A percentile compares a stretch with the other conserved stretches of the same genome.
Conservation (phyloP, 345 rosid genomes). For the Hypericum androsaemum region DNA sequence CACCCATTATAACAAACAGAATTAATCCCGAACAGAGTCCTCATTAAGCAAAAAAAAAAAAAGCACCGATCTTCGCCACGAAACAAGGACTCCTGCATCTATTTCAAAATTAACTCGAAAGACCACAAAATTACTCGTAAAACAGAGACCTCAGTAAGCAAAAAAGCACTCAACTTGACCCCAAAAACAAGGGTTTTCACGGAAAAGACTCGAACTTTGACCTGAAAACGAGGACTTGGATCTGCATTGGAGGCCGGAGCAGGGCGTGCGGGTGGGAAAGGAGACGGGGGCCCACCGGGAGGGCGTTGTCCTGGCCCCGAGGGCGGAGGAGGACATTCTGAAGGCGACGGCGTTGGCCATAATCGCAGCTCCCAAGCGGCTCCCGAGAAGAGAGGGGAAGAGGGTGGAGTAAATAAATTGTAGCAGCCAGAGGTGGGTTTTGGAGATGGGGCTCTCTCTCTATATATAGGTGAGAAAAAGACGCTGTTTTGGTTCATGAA, state of each 20-base stretch:
- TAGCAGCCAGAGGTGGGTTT: constrained; percentile 36
- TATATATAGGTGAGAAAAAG: too few species aligned
- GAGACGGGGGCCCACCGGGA: constrained; percentile 22
- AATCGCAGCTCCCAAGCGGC: constrained; percentile 8
- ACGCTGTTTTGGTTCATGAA: too few species aligned
- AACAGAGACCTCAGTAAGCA: background rate
- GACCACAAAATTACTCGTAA: too few species aligned
- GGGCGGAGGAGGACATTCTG: constrained; percentile 22
- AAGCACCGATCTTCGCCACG: too few species aligned
- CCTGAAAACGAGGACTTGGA: constrained; percentile 45
- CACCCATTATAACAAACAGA: background rate
- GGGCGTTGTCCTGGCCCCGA: constrained; percentile 19
- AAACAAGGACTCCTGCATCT: too few species aligned
- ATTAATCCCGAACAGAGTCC: background rate
- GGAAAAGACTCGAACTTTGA: constrained; percentile 12
- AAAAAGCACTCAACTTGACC: background rate
- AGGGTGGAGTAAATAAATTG: constrained; percentile 9
- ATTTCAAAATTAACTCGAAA: too few species aligned
- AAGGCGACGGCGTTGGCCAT: constrained; percentile 30
- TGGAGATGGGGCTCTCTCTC: too few species aligned
- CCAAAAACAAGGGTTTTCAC: background rate
- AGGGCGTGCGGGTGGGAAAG: constrained; percentile 19
- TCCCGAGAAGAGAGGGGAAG: constrained; percentile 17
- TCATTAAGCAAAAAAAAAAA: background rate
- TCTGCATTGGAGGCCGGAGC: constrained; percentile 31